Base-by-base conservation (phyloP, 2,329 filamentous ascomycete genomes). In the Proliferodiscus dingleyae region DNA sequence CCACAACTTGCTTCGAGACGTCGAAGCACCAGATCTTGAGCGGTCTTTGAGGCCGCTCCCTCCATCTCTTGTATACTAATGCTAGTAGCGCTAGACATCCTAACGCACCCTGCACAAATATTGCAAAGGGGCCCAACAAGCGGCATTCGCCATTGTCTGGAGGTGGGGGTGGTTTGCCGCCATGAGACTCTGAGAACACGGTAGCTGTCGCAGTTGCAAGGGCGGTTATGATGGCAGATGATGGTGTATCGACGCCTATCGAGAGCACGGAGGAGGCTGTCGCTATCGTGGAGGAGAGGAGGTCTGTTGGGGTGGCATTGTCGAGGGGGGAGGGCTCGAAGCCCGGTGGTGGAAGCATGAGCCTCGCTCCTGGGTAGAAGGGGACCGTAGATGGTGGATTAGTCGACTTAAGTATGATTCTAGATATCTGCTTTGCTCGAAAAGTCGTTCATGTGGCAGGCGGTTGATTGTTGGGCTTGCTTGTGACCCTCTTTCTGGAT, bases 21-120 rank as follows among this genome's bases (percentile, higher is more conserved):
- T 98, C 93, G 66, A 97, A 98, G 66, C 87, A 90, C 91, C 93
- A 98, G 55, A 98, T 89, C 75, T 94, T 95, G 61, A 97, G 63
- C 1, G 91, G 91, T 45, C 93, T 79, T 65, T 96, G 91, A 1
- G 93, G 91, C 46, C 87, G 78, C 69, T 98, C 93, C 54, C 87
- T 80, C 81, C 86, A 95, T 57, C 93, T 79, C 72, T 98, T 98
- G 72, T 81, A 95, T 6, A 97, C 91, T 39, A 98, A 77, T 1
- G 89, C 87, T 44, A 91, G 72, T 42, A 97, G 70, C 7, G 93
- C 93, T 45, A 96, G 71, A 15, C 76, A 80, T 15, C 93, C 93
- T 15, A 98, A 79, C 1, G 89, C 87, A 34, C 80, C 85, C 71
- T 98, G 93, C 5, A 98, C 85, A 26, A 98, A 62, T 45, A 98